Evolutionary conservation across 768 basidiomycete species (phyloP), one percentile per base, ranked within the genome.

Genomic region (Albatrellus ellisii): DNA sequence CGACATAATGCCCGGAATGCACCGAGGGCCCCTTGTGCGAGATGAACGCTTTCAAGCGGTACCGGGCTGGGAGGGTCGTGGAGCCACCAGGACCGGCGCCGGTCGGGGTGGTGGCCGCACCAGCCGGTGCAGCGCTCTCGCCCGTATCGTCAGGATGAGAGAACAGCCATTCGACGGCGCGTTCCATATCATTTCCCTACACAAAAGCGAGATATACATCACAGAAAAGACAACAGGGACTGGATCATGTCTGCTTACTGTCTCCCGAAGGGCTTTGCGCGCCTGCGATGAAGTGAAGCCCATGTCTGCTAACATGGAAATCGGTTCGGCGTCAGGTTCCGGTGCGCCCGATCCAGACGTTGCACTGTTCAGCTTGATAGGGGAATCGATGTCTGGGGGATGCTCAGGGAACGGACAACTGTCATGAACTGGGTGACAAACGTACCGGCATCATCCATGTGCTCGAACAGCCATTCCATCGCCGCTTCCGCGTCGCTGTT

Each of bases 21-120:
- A 92, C 89, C 0, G 87, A 91, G 0, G 87, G 85, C 0, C 94
- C 92, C 54, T 95, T 98, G 67, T 99, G 94, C 38, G 91, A 95
- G 54, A 99, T 78, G 65, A 98, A 99, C 7, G 87, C 90, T 56
- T 90, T 85, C 22, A 99, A 72, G 22, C 66, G 64, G 63, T 88
- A 99, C 11, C 63, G 62, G 4, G 79, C 89, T 0, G 92, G 92
- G 0, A 89, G 66, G 2, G 54, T 52, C 2, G 64, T 62, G 22
- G 75, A 70, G 17, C 88, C 87, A 4, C 67, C 65, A 0, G 59
- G 58, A 0, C 63, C 6, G 36, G 45, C 2, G 11, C 21, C 21
- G 28, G 59, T 36, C 9, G 53, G 45, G 9, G 40, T 40, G 2
- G 59, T 32, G 1, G 59, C 26, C 1, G 58, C 25, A 6, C 59